A percentile compares a stretch with the other conserved stretches of the same genome.
phyloP scores from a whole-genome alignment of 257 asterid species.

The Catharanthus roseus region DNA sequence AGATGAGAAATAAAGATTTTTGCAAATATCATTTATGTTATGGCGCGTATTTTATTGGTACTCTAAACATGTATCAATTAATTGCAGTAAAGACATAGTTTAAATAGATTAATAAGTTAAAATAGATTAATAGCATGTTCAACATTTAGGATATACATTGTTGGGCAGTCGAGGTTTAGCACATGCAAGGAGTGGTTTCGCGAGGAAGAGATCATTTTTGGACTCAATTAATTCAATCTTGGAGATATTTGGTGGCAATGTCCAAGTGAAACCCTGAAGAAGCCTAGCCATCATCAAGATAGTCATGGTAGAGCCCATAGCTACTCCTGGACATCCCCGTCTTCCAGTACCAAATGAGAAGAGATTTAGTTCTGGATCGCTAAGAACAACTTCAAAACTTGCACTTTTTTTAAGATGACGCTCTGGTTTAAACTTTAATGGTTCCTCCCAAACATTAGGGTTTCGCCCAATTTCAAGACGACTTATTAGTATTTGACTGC shows the following conservation, averaged over 20 bases:
- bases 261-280: constrained; percentile 21
- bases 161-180: not conserved
- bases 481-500: not conserved
- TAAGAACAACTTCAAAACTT: constrained; percentile 1
- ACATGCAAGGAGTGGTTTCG: not conserved
- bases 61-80: too few relatives aligned
- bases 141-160: not conserved
- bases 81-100: too few relatives aligned
- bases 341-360: constrained; percentile 8
- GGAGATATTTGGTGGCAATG: not conserved
- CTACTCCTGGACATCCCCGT: constrained; percentile 17
- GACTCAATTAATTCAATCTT: not conserved
- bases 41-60: too few relatives aligned
- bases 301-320: constrained; percentile 2
- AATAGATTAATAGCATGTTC: not conserved
- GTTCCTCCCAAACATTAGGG: constrained; percentile 16
- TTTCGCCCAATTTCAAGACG: constrained; percentile 19
- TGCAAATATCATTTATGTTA: too few relatives aligned
- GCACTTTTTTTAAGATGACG: constrained; percentile 1
- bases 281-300: constrained; percentile 18
- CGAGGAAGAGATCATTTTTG: not conserved
- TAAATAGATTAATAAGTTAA: too few relatives aligned
- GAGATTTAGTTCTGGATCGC: constrained; percentile 3
- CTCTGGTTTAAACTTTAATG: constrained; percentile 12
- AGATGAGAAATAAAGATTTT: too few relatives aligned